phyloP scores from a whole-genome alignment of 345 rosid species.

The Citrus australasica region DNA sequence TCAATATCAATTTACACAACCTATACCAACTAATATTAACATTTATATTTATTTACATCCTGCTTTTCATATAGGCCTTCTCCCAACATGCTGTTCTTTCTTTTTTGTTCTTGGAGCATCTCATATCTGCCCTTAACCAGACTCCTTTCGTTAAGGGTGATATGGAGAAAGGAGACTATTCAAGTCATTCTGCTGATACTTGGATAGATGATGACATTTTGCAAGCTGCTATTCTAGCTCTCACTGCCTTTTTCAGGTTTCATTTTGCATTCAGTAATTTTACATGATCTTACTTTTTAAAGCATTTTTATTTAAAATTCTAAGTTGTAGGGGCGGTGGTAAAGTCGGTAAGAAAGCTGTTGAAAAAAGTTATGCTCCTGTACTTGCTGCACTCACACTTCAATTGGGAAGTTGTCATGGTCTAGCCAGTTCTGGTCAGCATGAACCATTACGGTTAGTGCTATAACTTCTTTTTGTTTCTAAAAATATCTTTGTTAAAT shows the following conservation, averaged over 20 bases:
- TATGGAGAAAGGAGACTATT: conserved; percentile 58
- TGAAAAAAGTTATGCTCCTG: conserved; percentile 84
- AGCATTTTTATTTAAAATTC: conserved; percentile 23
- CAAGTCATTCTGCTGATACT: conserved; percentile 42
- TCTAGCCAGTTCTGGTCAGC: conserved; percentile 77
- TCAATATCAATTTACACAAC: not conserved
- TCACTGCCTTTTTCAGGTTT: conserved; percentile 92
- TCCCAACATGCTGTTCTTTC: conserved; percentile 82
- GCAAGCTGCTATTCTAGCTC: conserved; percentile 82
- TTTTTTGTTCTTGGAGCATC: conserved; percentile 70
- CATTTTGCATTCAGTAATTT: conserved; percentile 12
- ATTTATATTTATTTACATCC: conserved; percentile 6
- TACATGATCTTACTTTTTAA: conserved; percentile 13
- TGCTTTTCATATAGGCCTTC: conserved; percentile 53
- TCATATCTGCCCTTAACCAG: conserved; percentile 68
- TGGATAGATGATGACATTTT: conserved; percentile 59
- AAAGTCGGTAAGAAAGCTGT: conserved; percentile 89
- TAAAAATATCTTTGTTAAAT: not conserved
- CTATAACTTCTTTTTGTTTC: not conserved
- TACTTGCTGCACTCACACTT: conserved; percentile 79
- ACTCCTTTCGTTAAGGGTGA: conserved; percentile 49
- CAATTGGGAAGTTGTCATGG: conserved; percentile 94
- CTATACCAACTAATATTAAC: conserved; percentile 2
- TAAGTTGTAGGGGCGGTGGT: conserved; percentile 81
- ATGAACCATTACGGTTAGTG: conserved; percentile 75